Percentiles rank a stretch among this genome's conserved stretches.
Evolutionary conservation across 1,139 yeast species (phyloP).

Genomic region (Martiniozyma asiatica): DNA sequence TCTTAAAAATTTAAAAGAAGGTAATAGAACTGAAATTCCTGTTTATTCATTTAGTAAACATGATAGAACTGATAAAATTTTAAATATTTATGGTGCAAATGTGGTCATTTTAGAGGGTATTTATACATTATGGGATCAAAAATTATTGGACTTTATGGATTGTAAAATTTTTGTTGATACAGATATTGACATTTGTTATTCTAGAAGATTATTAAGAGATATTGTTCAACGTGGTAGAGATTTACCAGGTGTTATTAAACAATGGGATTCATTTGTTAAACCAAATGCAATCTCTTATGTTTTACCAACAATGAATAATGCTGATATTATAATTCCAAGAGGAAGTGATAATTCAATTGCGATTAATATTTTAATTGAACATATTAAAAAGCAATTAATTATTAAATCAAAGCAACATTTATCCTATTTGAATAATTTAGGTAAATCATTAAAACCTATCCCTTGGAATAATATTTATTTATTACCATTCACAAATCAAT

Average conservation of each 20-base stretch:
- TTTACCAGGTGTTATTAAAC: conserved; percentile 65
- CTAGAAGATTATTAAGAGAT: conserved; percentile 79
- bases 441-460: conserved; percentile 22
- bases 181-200: conserved; percentile 82
- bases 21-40: conserved; percentile 58
- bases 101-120: conserved; percentile 89
- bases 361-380: conserved; percentile 64
- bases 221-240: conserved; percentile 80
- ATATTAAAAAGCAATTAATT: conserved; percentile 61
- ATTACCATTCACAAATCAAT: conserved; percentile 54
- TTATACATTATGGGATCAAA: conserved; percentile 64
- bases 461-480: conserved; percentile 20
- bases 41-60: conserved; percentile 75
- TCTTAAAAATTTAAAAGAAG: conserved; percentile 49
- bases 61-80: conserved; percentile 52
- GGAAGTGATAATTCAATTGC: conserved; percentile 79
- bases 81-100: conserved; percentile 88
- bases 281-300: conserved; percentile 78
- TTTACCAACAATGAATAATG: conserved; percentile 65
- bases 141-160: conserved; percentile 68
- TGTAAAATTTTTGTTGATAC: conserved; percentile 87
- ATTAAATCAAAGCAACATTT: conserved; percentile 58
- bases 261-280: conserved; percentile 85
- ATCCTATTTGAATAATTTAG: conserved; percentile 43
- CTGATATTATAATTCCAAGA: conserved; percentile 81